phyloP scores from a whole-genome alignment of 2,329 filamentous ascomycete species.

The Boeremia lycopersici region DNA sequence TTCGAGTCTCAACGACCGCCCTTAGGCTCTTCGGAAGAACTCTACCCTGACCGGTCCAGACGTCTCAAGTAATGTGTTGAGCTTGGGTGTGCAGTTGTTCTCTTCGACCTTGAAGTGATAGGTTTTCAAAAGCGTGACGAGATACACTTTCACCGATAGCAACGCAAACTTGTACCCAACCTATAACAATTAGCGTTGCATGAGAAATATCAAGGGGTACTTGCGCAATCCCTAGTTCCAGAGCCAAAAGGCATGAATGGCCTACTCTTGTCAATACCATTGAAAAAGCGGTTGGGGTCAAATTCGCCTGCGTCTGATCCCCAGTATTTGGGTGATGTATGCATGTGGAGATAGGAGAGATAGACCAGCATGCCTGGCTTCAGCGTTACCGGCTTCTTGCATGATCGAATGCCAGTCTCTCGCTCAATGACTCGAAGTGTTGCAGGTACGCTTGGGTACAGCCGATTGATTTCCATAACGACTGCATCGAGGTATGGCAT shows the following conservation, averaged over 20 bases:
- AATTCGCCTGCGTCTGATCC: not conserved
- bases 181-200: not conserved
- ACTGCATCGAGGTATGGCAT: conserved; percentile 11
- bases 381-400: conserved; percentile 1
- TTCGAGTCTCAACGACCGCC: too few species aligned
- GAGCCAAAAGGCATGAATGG: conserved; percentile 3
- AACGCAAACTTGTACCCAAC: conserved; percentile 9
- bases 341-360: conserved; percentile 7
- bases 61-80: conserved; percentile 6
- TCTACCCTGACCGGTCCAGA: not conserved
- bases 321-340: conserved; percentile 4
- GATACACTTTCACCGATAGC: conserved; percentile 3
- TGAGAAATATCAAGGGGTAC: not conserved
- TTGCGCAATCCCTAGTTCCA: conserved; percentile 2
- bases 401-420: not conserved
- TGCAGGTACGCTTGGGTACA: conserved; percentile 8
- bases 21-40: not conserved
- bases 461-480: conserved; percentile 8
- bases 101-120: conserved; percentile 1
- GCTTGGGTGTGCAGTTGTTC: not conserved
- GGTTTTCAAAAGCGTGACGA: conserved; percentile 3
- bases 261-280: not conserved
- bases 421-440: conserved; percentile 7
- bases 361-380: conserved; percentile 12
- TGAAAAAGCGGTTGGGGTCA: not conserved